Percentiles rank a stretch among this genome's conserved stretches.
Evolutionary conservation across 1,139 yeast genomes (phyloP).

Genomic region (Lodderomyces metapsilosis): DNA sequence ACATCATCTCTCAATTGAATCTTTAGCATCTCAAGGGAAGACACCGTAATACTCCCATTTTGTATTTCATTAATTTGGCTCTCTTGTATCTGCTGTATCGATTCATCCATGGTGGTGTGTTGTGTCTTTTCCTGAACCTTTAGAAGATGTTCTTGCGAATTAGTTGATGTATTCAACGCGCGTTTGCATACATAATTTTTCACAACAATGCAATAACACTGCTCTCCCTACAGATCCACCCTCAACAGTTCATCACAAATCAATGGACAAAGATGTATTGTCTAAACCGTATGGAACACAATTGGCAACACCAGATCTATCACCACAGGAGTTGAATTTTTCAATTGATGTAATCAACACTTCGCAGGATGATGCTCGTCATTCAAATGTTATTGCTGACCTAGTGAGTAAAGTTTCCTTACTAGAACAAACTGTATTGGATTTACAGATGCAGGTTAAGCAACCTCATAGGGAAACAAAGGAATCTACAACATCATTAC

Average conservation of each 20-base stretch:
- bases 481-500: too few relatives aligned
- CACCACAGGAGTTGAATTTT: neutral
- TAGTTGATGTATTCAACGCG: too few relatives aligned
- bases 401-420: neutral
- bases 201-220: too few relatives aligned
- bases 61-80: neutral
- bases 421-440: neutral
- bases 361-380: neutral
- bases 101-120: neutral
- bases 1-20: neutral
- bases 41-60: neutral
- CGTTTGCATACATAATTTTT: too few relatives aligned
- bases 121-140: too few relatives aligned
- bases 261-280: neutral
- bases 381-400: neutral
- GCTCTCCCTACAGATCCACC: too few relatives aligned
- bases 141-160: too few relatives aligned
- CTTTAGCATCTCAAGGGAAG: neutral
- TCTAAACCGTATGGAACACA: neutral
- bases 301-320: neutral
- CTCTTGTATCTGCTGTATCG: neutral
- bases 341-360: neutral
- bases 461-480: neutral
- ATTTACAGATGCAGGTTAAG: neutral
- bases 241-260: neutral